Conservation (phyloP, 768 basidiomycete species). For the Hypholoma fasciculare region DNA sequence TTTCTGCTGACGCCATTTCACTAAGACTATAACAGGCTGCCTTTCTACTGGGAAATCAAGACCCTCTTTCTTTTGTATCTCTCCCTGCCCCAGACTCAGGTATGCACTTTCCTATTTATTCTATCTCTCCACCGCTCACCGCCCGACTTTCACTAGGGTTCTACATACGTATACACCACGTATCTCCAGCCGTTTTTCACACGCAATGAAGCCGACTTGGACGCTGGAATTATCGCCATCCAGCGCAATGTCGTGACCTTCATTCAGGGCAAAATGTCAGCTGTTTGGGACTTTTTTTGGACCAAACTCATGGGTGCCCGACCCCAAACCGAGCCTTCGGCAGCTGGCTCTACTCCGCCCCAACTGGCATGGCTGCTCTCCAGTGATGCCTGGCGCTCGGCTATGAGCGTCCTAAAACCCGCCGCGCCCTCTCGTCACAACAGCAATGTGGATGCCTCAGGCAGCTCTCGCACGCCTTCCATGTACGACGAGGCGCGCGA, state of each 20-base stretch:
- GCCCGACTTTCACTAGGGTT: slow-evolving; percentile 46
- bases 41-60: slow-evolving; percentile 76
- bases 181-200: slow-evolving; percentile 63
- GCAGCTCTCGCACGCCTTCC: slow-evolving; percentile 3
- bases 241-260: slow-evolving; percentile 58
- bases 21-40: slow-evolving; percentile 49
- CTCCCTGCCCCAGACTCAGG: slow-evolving; percentile 70
- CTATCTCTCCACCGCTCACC: slow-evolving; percentile 6
- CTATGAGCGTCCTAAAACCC: slow-evolving; percentile 19
- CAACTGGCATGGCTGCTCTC: slow-evolving; percentile 21
- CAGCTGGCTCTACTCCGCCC: slow-evolving; percentile 19
- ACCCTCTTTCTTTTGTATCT: slow-evolving; percentile 69
- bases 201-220: slow-evolving; percentile 59
- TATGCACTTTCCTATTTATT: slow-evolving; percentile 16
- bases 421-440: slow-evolving; percentile 8
- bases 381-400: slow-evolving; percentile 17
- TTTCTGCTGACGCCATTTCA: slow-evolving; percentile 6
- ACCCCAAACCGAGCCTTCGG: slow-evolving; percentile 21
- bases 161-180: slow-evolving; percentile 60
- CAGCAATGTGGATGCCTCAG: slow-evolving; percentile 2
- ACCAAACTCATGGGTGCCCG: slow-evolving; percentile 41
- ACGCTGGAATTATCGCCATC: slow-evolving; percentile 54
- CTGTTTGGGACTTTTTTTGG: slow-evolving; percentile 48
- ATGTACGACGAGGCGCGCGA: neutral
- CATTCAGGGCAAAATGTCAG: slow-evolving; percentile 47